phyloP scores from a whole-genome alignment of 176 grass and related monocot genomes.

The Avena sativa region DNA sequence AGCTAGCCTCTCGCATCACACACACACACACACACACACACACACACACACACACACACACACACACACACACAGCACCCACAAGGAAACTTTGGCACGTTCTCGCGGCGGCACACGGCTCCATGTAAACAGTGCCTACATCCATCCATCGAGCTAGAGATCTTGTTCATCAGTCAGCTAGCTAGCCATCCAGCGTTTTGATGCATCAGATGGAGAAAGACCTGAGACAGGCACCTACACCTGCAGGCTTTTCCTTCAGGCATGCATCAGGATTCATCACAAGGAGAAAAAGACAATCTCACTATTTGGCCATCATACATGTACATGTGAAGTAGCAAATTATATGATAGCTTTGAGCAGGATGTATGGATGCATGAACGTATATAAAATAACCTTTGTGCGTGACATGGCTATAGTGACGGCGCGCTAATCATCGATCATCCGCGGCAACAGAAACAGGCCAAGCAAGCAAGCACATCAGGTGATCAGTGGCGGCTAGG shows the following conservation, averaged over 20 bases:
- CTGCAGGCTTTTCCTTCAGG: not conserved
- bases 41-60: conserved; percentile 50
- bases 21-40: conserved; percentile 41
- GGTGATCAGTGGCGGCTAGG: conserved; percentile 34
- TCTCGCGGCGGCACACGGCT: conserved; percentile 38
- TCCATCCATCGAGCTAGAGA: conserved; percentile 3
- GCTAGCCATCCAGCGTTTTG: not conserved
- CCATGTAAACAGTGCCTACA: conserved; percentile 39
- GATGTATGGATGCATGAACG: not conserved
- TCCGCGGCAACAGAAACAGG: conserved; percentile 28
- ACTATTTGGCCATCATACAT: not conserved
- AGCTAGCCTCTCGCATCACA: too few relatives aligned
- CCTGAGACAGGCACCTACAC: not conserved
- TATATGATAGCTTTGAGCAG: not conserved
- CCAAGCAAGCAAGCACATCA: conserved; percentile 35
- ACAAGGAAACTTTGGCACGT: conserved; percentile 61
- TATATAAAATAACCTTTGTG: not conserved
- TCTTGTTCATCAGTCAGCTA: conserved; percentile 9
- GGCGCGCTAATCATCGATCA: not conserved
- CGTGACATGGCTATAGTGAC: conserved; percentile 17
- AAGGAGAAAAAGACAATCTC: not conserved
- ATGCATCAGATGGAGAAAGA: conserved; percentile 23
- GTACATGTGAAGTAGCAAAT: not conserved
- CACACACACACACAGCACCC: conserved; percentile 44
- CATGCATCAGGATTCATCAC: not conserved